Evolutionary conservation across 352 stramenopile species (phyloP).

Genomic region (Plasmopara viticola): DNA sequence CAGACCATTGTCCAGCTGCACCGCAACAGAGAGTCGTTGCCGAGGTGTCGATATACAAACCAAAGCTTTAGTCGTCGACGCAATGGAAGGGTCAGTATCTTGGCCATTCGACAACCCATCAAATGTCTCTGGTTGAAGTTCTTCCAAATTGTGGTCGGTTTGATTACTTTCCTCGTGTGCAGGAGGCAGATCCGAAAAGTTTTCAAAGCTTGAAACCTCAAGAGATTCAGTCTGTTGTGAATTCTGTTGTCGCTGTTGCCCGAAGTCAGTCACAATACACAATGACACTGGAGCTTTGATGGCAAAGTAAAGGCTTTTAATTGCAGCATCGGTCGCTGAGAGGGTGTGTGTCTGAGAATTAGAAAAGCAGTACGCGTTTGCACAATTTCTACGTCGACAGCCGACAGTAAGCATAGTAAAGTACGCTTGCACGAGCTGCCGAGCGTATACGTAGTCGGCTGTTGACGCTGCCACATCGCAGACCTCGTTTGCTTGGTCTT

Average conservation of each 20-base stretch:
- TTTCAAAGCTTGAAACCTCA: background rate
- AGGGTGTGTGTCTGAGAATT: slow-evolving; percentile 18
- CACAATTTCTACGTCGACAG: slow-evolving; percentile 28
- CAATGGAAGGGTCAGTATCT: slow-evolving; percentile 6
- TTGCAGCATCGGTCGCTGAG: slow-evolving; percentile 34
- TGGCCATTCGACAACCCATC: slow-evolving; percentile 19
- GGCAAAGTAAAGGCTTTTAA: slow-evolving; percentile 46
- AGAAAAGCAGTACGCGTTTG: slow-evolving; percentile 34
- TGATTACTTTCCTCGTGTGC: slow-evolving; percentile 11
- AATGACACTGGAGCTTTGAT: slow-evolving; percentile 34
- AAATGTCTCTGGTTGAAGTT: slow-evolving; percentile 22
- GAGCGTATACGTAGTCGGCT: slow-evolving; percentile 34
- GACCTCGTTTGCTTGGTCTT: slow-evolving; percentile 5
- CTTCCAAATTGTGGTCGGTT: slow-evolving; percentile 7
- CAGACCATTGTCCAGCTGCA: slow-evolving; percentile 44
- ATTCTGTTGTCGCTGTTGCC: background rate
- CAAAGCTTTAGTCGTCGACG: background rate
- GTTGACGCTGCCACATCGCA: slow-evolving; percentile 2
- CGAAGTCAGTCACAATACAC: slow-evolving; percentile 26
- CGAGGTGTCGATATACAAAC: slow-evolving; percentile 38
- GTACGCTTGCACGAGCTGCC: slow-evolving; percentile 50
- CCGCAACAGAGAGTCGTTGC: slow-evolving; percentile 39
- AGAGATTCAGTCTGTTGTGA: background rate
- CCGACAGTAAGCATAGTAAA: slow-evolving; percentile 57
- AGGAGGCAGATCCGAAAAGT: slow-evolving; percentile 3